Percentiles rank a stretch among this genome's conserved stretches.
Evolutionary conservation across 139 green algal species (phyloP).

Genomic region (Penium margaritaceum): DNA sequence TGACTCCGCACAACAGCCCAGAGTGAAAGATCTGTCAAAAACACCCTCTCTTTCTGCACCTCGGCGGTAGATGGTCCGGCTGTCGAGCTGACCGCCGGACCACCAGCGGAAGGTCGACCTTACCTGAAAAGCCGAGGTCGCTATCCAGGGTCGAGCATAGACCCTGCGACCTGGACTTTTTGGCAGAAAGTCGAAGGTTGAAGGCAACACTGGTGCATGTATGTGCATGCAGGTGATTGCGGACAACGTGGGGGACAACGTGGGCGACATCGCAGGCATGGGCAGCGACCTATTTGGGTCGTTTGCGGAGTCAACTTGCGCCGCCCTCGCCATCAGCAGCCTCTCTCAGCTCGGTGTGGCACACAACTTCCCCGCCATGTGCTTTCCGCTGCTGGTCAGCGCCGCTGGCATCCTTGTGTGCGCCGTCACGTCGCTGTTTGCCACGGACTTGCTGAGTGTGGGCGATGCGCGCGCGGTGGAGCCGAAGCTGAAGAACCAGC

Average conservation of each 20-base stretch:
- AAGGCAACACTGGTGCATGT: background rate
- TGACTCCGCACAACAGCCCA: no score
- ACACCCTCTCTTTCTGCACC: no score
- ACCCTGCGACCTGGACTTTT: no score
- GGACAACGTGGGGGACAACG: constrained; percentile 92
- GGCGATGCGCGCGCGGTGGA: constrained; percentile 34
- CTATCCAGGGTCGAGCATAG: no score
- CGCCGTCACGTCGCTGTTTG: constrained; percentile 47
- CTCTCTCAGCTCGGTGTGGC: constrained; percentile 14
- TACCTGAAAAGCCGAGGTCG: no score
- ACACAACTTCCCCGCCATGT: constrained; percentile 37
- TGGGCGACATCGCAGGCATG: constrained; percentile 98
- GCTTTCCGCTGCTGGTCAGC: constrained; percentile 51
- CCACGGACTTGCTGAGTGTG: constrained; percentile 42
- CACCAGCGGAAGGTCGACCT: no score
- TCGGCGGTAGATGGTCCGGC: no score
- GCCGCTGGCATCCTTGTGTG: constrained; percentile 49
- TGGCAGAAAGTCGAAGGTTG: no score
- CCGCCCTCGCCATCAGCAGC: constrained; percentile 50
- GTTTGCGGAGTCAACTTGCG: constrained; percentile 56
- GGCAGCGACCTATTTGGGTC: constrained; percentile 88
- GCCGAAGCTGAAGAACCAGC: constrained; percentile 34
- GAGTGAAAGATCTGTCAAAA: no score
- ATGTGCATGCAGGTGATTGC: constrained; percentile 30
- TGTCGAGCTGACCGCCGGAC: no score